Percentiles rank a stretch among this genome's conserved stretches.
Conservation (phyloP, 2,329 filamentous ascomycete species). For the Monascus ruber region DNA sequence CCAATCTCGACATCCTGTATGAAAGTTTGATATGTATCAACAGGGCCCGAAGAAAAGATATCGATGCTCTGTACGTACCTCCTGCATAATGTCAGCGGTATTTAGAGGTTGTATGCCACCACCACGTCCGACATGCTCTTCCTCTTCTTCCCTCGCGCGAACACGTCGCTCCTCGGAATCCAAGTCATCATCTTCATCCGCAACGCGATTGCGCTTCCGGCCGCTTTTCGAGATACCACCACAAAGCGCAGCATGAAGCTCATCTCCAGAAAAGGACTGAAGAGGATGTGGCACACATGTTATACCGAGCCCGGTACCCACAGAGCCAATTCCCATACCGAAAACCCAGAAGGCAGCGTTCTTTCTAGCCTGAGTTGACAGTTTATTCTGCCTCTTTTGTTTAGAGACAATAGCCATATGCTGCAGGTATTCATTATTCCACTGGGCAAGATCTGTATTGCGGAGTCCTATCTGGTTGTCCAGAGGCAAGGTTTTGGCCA, state of each 20-base stretch:
- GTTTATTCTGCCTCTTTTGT: slow-evolving; percentile 34
- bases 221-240: slow-evolving; percentile 14
- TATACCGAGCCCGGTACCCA: slow-evolving; percentile 37
- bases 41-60: background rate
- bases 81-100: slow-evolving; percentile 26
- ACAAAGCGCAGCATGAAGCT: slow-evolving; percentile 40
- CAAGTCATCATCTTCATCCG: slow-evolving; percentile 11
- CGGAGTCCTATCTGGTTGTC: slow-evolving; percentile 43
- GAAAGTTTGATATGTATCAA: slow-evolving; percentile 1
- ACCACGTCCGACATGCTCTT: slow-evolving; percentile 21
- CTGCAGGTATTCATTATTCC: slow-evolving; percentile 46
- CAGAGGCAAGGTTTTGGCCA: slow-evolving; percentile 30
- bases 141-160: slow-evolving; percentile 25
- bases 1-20: slow-evolving; percentile 52
- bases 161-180: slow-evolving; percentile 23
- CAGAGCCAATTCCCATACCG: slow-evolving; percentile 44
- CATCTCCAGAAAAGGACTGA: slow-evolving; percentile 47
- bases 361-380: slow-evolving; percentile 43
- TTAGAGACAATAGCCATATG: slow-evolving; percentile 46
- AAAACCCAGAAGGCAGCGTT: slow-evolving; percentile 53
- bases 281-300: slow-evolving; percentile 39
- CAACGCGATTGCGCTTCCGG: slow-evolving; percentile 18
- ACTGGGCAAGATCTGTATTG: slow-evolving; percentile 45
- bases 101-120: slow-evolving; percentile 9
- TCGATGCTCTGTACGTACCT: slow-evolving; percentile 11